These are phyloP conservation scores for Knoxdaviesia proteae DNA, from an alignment of 2,329 filamentous ascomycete species.

Conservation along the genomic window DNA sequence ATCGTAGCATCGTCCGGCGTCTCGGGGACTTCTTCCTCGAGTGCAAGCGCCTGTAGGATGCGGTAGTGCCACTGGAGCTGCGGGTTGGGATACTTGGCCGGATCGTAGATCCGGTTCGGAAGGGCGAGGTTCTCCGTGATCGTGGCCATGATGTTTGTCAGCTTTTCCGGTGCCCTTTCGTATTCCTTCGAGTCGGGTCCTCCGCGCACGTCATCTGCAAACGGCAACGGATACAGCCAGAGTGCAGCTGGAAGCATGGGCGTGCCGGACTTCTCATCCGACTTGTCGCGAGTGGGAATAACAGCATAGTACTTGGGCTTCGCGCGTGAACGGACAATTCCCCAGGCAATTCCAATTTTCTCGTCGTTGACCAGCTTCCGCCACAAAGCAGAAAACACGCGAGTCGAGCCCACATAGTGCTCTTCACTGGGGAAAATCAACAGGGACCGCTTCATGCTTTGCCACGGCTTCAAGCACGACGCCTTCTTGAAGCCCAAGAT, in stretches of 20 bases:
- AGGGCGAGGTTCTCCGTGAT: slow-evolving; percentile 75
- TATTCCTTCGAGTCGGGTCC: slow-evolving; percentile 38
- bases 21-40: slow-evolving; percentile 78
- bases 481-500: slow-evolving; percentile 88
- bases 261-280: slow-evolving; percentile 42
- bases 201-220: slow-evolving; percentile 68
- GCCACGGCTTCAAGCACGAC: slow-evolving; percentile 57
- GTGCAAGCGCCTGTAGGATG: slow-evolving; percentile 73
- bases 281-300: slow-evolving; percentile 48
- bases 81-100: slow-evolving; percentile 75
- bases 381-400: slow-evolving; percentile 80
- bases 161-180: slow-evolving; percentile 39
- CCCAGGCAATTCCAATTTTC: slow-evolving; percentile 80
- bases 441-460: slow-evolving; percentile 63
- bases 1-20: slow-evolving; percentile 55
- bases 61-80: slow-evolving; percentile 93
- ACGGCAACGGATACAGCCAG: slow-evolving; percentile 77
- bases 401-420: slow-evolving; percentile 72
- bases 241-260: slow-evolving; percentile 63
- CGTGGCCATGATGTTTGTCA: slow-evolving; percentile 64
- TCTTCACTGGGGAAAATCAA: slow-evolving; percentile 93
- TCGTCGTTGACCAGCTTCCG: slow-evolving; percentile 62
- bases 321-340: slow-evolving; percentile 61
- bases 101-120: slow-evolving; percentile 68
- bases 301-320: slow-evolving; percentile 64